Base-by-base conservation (phyloP, 1,284 basidiomycete species). In the Ustilago nuda region DNA sequence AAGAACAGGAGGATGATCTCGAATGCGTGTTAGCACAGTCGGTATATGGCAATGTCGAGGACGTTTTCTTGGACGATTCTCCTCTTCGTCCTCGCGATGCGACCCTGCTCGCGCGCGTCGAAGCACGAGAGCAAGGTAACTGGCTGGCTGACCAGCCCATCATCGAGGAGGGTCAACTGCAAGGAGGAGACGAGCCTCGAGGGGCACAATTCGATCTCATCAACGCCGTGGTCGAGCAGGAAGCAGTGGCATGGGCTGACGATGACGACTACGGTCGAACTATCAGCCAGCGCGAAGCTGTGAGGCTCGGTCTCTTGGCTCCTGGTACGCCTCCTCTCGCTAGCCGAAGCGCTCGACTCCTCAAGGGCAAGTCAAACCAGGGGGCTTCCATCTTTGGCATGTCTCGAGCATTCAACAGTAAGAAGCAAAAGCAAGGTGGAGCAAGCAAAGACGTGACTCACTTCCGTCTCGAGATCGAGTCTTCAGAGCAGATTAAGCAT, bases 191-290 rank as follows among this genome's bases (percentile, higher is more conserved):
- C n/a, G 69, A 76, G 58, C 73, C 82, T 19, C 63, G 70, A 43
- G 62, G 70, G n/a, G 74, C 73, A 3, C 71, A 72, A 43, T 83
- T 79, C 35, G 78, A 79, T 51, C 72, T 78, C 15, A 72, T 83
- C 56, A 78, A 67, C 19, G 65, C 66, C 3, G 70, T 76, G 13
- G 75, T 76, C 19, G 55, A 68, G 17, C 66, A 71, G 11, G 60
- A 76, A 43, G 77, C 82, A 8, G 76, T 83, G 6, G 57, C 66
- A 11, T 83, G 82, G 82, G 82, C 82, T 13, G 82, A 83, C 51
- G 82, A 83, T 41, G 82, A 83, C 36, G 82, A 83, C 54, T 83
- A 78, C 46, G 82, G 82, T 23, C 68, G 60, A 11, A 78, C 79
- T 11, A 80, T 83, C 51, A 82, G 72, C 43, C 72, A 82, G 39